These are phyloP conservation scores for Colletotrichum sp. DNA, from an alignment of 2,329 filamentous ascomycete genomes.

Conservation along the genomic window DNA sequence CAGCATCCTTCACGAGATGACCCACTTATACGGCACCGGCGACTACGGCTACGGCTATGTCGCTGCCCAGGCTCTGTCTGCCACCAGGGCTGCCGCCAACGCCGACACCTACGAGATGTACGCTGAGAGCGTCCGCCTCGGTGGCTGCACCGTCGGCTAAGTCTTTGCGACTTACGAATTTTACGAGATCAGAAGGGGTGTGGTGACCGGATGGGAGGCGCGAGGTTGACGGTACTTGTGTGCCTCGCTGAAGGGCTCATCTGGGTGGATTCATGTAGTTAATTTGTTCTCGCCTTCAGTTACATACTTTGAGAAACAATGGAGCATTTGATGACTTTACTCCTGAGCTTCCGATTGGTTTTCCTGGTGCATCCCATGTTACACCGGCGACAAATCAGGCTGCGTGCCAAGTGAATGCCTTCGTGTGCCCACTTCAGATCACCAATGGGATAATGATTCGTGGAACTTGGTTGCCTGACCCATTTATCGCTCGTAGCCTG, in stretches of 20 bases:
- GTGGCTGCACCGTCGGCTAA: constrained; percentile 16
- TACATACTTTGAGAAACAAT: background rate
- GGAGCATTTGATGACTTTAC: background rate
- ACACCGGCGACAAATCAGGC: background rate
- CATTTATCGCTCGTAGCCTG: background rate
- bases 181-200: background rate
- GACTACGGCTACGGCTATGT: constrained; percentile 9
- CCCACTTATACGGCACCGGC: constrained; percentile 12
- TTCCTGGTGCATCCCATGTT: background rate
- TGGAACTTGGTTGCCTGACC: background rate
- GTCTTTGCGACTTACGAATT: background rate
- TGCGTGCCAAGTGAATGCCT: background rate
- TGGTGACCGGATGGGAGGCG: background rate
- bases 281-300: background rate
- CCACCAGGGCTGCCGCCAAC: constrained; percentile 7
- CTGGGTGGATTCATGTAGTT: background rate
- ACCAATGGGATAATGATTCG: background rate
- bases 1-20: constrained; percentile 18
- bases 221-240: background rate
- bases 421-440: background rate
- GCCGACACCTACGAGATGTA: constrained; percentile 21
- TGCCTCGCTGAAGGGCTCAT: background rate
- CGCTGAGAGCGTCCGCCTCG: constrained; percentile 15
- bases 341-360: background rate
- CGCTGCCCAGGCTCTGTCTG: constrained; percentile 11